Conservation (phyloP, 305 asterid genomes). For the Andrographis paniculata region DNA sequence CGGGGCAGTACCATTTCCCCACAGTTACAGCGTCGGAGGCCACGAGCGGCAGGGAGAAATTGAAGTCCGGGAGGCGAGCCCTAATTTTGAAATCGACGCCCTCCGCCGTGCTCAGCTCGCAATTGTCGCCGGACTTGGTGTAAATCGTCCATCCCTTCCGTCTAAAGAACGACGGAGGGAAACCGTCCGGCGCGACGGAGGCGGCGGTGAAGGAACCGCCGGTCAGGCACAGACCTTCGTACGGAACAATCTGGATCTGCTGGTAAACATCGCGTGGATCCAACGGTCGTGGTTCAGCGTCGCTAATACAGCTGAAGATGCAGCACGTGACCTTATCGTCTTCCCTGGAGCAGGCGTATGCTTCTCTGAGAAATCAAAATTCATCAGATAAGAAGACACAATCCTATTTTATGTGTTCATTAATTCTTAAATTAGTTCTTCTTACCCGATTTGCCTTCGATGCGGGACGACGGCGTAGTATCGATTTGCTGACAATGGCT, state of each 20-base stretch:
- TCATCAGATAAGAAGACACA: not conserved
- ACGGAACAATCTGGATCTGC: conserved; percentile 35
- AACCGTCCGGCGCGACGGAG: conserved; percentile 44
- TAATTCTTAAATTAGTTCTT: no score
- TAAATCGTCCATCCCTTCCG: conserved; percentile 40
- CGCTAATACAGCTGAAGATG: conserved; percentile 35
- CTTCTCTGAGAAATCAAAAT: conserved; percentile 34
- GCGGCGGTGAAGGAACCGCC: conserved; percentile 28
- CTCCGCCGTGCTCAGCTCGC: conserved; percentile 29
- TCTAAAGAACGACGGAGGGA: conserved; percentile 40
- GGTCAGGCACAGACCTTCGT: conserved; percentile 9
- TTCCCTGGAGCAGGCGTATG: conserved; percentile 52
- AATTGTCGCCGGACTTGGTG: conserved; percentile 28
- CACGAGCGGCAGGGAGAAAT: conserved; percentile 15
- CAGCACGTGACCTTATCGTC: conserved; percentile 45
- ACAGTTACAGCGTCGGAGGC: conserved; percentile 22
- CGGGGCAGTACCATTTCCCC: conserved; percentile 68
- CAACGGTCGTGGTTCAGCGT: conserved; percentile 45
- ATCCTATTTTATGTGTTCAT: no score
- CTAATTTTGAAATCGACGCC: conserved; percentile 46
- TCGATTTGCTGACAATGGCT: conserved; percentile 43
- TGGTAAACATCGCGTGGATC: conserved; percentile 51
- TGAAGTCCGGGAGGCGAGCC: conserved; percentile 28
- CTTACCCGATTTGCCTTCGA: conserved; percentile 51
- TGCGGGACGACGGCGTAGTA: conserved; percentile 48